These are phyloP conservation scores for Poa pratensis DNA, from an alignment of 176 grass and related monocot species.

Conservation along the genomic window DNA sequence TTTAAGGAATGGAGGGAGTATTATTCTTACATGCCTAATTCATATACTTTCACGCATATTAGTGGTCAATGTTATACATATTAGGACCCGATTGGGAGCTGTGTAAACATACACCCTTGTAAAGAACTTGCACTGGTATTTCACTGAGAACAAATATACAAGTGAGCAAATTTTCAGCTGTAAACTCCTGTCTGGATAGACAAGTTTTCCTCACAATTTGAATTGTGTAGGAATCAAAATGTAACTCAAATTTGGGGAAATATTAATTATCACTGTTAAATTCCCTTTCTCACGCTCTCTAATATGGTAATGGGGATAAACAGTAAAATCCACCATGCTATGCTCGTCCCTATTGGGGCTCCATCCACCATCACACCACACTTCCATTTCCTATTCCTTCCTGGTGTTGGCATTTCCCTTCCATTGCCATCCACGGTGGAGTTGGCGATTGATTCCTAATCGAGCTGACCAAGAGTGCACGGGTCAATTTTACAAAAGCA, in stretches of 20 bases:
- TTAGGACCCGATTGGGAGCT: not conserved
- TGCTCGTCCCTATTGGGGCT: not conserved
- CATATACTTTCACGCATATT: not conserved
- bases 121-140: not conserved
- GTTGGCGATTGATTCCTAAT: not conserved
- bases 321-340: constrained; percentile 2
- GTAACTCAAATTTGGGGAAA: not conserved
- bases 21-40: not conserved
- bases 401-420: not conserved
- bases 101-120: not conserved
- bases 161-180: not conserved
- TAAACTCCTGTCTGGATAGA: not conserved
- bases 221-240: not conserved
- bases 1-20: not conserved
- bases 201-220: not conserved
- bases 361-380: not conserved
- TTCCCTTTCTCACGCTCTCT: not conserved
- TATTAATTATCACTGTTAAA: not conserved
- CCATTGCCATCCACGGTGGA: not conserved
- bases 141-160: not conserved
- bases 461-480: not conserved
- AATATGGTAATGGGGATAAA: not conserved
- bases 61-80: not conserved
- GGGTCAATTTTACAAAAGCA: not conserved
- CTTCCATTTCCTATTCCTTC: not conserved